phyloP scores from a whole-genome alignment of 2,329 filamentous ascomycete species.

The Colletotrichum aenigma region DNA sequence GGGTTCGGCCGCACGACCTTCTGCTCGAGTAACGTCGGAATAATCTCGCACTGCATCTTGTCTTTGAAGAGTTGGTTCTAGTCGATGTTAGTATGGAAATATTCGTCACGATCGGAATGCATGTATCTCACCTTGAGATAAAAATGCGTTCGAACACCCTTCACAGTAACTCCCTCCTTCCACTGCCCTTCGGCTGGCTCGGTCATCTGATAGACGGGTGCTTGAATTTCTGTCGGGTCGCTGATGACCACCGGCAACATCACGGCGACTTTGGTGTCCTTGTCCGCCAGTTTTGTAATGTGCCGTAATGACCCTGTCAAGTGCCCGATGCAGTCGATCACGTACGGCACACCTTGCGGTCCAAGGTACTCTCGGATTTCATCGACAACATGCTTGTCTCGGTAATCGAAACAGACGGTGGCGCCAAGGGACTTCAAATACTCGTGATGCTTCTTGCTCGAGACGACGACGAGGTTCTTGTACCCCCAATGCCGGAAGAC shows the following conservation, averaged over 20 bases:
- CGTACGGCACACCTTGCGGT: slow-evolving; percentile 39
- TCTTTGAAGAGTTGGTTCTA: slow-evolving; percentile 61
- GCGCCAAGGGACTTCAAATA: slow-evolving; percentile 49
- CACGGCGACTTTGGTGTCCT: slow-evolving; percentile 57
- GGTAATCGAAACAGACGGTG: slow-evolving; percentile 52
- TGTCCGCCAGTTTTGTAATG: slow-evolving; percentile 53
- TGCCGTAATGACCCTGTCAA: slow-evolving; percentile 48
- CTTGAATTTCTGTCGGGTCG: slow-evolving; percentile 50
- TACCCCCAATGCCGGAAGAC: slow-evolving; percentile 59
- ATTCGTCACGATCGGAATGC: background rate
- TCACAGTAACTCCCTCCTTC: slow-evolving; percentile 54
- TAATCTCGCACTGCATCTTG: slow-evolving; percentile 58
- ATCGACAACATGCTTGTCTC: slow-evolving; percentile 36
- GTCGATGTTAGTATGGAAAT: background rate
- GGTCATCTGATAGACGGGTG: slow-evolving; percentile 61
- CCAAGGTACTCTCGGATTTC: slow-evolving; percentile 33
- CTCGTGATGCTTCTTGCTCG: slow-evolving; percentile 49
- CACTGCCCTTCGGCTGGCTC: slow-evolving; percentile 45
- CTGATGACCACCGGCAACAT: slow-evolving; percentile 64
- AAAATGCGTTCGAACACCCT: slow-evolving; percentile 61
- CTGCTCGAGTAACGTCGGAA: slow-evolving; percentile 49
- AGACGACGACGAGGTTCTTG: slow-evolving; percentile 50
- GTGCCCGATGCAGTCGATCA: slow-evolving; percentile 62
- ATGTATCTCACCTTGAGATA: slow-evolving; percentile 48
- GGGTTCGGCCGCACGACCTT: slow-evolving; percentile 44